Conservation (phyloP, 257 asterid genomes). For the Mentha longifolia region DNA sequence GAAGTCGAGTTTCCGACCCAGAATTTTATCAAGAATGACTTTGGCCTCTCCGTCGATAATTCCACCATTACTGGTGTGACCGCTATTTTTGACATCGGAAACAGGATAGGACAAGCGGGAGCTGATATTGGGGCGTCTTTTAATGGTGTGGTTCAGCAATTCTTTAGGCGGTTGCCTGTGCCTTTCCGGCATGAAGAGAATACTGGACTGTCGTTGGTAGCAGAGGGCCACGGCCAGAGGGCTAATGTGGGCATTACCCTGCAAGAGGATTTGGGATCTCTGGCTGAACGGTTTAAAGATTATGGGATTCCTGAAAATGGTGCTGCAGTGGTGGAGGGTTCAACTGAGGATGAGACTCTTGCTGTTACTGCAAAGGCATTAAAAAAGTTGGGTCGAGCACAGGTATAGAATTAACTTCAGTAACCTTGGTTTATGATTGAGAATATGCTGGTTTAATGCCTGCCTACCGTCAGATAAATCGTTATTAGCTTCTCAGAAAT, state of each 20-base stretch:
- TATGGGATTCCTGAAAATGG: conserved; percentile 61
- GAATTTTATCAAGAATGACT: conserved; percentile 61
- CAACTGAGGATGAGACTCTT: conserved; percentile 58
- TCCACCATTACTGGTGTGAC: conserved; percentile 72
- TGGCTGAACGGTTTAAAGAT: conserved; percentile 75
- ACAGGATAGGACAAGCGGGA: conserved; percentile 88
- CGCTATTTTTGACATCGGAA: conserved; percentile 91
- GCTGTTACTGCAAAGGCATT: conserved; percentile 66
- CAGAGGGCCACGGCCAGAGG: conserved; percentile 46
- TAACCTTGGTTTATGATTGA: conserved; percentile 19
- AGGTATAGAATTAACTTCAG: conserved; percentile 49
- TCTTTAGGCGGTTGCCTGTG: conserved; percentile 67
- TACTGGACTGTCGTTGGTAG: conserved; percentile 44
- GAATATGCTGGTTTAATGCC: not conserved
- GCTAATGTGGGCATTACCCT: conserved; percentile 54
- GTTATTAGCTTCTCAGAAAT: conserved; percentile 1
- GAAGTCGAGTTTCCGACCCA: conserved; percentile 74
- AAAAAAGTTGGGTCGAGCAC: conserved; percentile 72
- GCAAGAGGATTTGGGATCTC: conserved; percentile 82
- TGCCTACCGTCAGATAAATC: not conserved
- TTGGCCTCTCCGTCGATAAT: conserved; percentile 64
- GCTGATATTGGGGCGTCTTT: conserved; percentile 77
- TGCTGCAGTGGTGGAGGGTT: conserved; percentile 45
- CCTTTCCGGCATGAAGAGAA: conserved; percentile 77
- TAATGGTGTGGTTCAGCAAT: conserved; percentile 81